Evolutionary conservation across 2,329 filamentous ascomycete species (phyloP).

Genomic region (Hirsutella minnesotensis): DNA sequence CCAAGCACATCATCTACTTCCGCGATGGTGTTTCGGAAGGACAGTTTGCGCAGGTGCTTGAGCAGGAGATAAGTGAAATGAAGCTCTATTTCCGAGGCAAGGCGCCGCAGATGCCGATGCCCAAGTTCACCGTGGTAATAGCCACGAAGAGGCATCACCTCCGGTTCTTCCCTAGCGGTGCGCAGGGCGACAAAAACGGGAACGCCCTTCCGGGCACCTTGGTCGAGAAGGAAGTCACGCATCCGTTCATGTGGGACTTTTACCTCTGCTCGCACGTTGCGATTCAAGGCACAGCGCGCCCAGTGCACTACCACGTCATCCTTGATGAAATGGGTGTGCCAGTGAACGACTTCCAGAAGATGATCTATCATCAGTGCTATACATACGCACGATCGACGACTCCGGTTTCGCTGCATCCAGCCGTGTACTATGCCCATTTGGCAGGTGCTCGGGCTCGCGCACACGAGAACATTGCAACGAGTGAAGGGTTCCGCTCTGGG

Average conservation of each 20-base stretch:
- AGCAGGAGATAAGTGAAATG: conserved; percentile 65
- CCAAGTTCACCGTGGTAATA: conserved; percentile 75
- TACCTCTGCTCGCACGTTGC: conserved; percentile 54
- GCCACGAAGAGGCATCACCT: conserved; percentile 92
- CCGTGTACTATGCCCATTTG: conserved; percentile 92
- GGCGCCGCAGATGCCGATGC: conserved; percentile 20
- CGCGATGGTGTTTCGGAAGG: conserved; percentile 87
- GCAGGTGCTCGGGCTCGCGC: conserved; percentile 68
- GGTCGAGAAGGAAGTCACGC: conserved; percentile 81
- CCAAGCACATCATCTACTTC: conserved; percentile 77
- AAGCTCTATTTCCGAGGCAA: conserved; percentile 41
- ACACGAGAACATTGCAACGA: conserved; percentile 48
- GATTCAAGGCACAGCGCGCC: conserved; percentile 87
- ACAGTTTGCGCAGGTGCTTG: conserved; percentile 69
- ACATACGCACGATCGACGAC: conserved; percentile 88
- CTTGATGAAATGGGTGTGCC: conserved; percentile 63
- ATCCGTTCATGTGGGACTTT: conserved; percentile 85
- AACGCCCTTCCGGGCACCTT: conserved; percentile 81
- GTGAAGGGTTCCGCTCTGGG: conserved; percentile 29
- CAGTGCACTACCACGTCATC: conserved; percentile 85
- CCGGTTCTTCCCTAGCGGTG: conserved; percentile 84
- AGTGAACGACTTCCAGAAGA: conserved; percentile 62
- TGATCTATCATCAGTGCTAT: conserved; percentile 93
- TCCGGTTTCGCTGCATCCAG: conserved; percentile 77
- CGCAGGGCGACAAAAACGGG: conserved; percentile 55